Evolutionary conservation across 2,329 filamentous ascomycete species (phyloP).

Genomic region (Eutypa lata): DNA sequence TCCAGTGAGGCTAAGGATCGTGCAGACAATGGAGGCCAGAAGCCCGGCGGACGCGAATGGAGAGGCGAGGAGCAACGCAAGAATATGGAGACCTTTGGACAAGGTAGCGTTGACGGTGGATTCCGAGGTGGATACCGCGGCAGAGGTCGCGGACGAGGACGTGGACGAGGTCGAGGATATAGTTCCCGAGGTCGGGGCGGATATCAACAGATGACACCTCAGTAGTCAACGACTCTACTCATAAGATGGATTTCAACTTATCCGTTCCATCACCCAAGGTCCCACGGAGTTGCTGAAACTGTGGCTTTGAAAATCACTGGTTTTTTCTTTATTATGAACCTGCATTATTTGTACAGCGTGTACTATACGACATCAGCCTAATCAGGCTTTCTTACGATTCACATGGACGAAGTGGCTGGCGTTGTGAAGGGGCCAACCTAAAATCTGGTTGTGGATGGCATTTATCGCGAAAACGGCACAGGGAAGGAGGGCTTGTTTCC

Average conservation of each 20-base stretch:
- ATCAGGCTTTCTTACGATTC: constrained; percentile 1
- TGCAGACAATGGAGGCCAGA: constrained; percentile 65
- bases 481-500: neutral
- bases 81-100: constrained; percentile 97
- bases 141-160: constrained; percentile 70
- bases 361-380: neutral
- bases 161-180: constrained; percentile 43
- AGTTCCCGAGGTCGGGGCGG: constrained; percentile 34
- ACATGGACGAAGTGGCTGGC: neutral
- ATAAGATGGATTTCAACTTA: no score
- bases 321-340: neutral
- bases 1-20: constrained; percentile 91
- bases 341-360: neutral
- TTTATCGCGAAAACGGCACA: neutral
- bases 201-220: constrained; percentile 16
- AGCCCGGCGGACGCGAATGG: constrained; percentile 81
- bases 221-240: constrained; percentile 9
- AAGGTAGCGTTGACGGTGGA: constrained; percentile 85
- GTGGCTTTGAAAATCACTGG: neutral
- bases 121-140: constrained; percentile 76
- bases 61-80: constrained; percentile 88
- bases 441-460: neutral
- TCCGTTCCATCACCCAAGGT: no score
- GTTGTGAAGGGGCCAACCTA: neutral
- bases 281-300: no score